Evolutionary conservation across 495 filamentous ascomycete genomes (phyloP), one percentile per base, ranked within the genome.

Genomic region (Parathielavia appendiculata): DNA sequence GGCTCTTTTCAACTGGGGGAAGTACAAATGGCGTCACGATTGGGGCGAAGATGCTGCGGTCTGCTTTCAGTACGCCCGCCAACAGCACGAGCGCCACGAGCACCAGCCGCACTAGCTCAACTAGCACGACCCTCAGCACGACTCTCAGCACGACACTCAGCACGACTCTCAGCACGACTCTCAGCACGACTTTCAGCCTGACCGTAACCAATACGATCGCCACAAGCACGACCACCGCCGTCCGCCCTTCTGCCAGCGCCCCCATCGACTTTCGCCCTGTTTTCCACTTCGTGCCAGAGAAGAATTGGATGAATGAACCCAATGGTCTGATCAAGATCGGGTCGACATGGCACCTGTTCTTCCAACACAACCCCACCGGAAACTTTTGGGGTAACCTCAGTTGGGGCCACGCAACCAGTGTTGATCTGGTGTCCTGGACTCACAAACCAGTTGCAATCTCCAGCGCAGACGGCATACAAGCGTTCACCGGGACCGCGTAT

Each of bases 281-380:
- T 32, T 48, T 48, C 46, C 46, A 48, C 46, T 48, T 48, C 46
- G 46, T 48, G 46, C 46, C 46, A 7, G 46, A 48, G 13, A 11
- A 34, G 46, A 48, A 48, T 22, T 48, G 46, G 46, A 48, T 48
- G 46, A 48, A 48, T 22, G 46, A 48, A 32, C 46, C 46, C 46
- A 48, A 48, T 16, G 46, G 46, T 16, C 46, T 48, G 0, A 32
- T 48, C 46, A 48, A 48, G 16, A 48, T 48, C 46, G 46, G 46
- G 13, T 48, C 46, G 12, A 48, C 46, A n/a, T 48, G 46, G 46
- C 46, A 48, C 11, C 46, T 48, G 5, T 48, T 48, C 23, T 48
- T 48, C 46, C 46, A 48, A 14, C 46, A 48, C 17, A 48, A 48
- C 14, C 46, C 46, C 14, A 48, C 23, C 22, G 46, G 46, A 8